phyloP scores from a whole-genome alignment of 2,329 filamentous ascomycete genomes.

The Pyricularia sp. region DNA sequence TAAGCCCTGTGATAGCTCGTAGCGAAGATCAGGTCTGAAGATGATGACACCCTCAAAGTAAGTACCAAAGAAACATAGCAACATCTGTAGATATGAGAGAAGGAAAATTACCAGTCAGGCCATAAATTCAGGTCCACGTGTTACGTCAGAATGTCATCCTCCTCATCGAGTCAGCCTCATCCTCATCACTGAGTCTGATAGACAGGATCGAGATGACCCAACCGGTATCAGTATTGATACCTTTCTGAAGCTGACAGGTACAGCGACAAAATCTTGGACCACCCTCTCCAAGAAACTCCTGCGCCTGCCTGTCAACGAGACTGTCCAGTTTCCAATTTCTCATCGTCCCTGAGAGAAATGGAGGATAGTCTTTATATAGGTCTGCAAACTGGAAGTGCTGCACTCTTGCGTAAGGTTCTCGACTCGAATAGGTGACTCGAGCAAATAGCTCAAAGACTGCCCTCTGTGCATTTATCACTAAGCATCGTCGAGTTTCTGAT shows the following conservation, averaged over 20 bases:
- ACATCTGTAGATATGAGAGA: neutral
- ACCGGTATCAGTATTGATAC: neutral
- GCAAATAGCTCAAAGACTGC: neutral
- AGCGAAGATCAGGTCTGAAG: neutral
- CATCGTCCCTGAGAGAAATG: neutral
- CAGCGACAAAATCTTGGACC: neutral
- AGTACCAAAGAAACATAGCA: neutral
- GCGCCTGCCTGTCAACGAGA: neutral
- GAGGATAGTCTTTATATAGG: neutral
- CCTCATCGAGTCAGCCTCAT: neutral
- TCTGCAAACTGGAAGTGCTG: neutral
- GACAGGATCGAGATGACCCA: neutral
- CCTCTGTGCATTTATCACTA: neutral
- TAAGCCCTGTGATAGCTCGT: neutral
- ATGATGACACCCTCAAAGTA: neutral
- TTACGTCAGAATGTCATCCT: neutral
- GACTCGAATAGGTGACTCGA: neutral
- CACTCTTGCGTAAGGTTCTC: neutral
- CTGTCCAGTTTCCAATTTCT: neutral
- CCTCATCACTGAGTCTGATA: neutral
- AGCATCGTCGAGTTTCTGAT: neutral
- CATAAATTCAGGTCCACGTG: neutral
- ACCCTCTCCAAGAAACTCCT: neutral
- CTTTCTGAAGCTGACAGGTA: neutral
- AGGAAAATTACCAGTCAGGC: neutral